Percentiles rank a stretch among this genome's conserved stretches.
phyloP scores from a whole-genome alignment of 768 basidiomycete species.

The Paxillus rubicundulus region DNA sequence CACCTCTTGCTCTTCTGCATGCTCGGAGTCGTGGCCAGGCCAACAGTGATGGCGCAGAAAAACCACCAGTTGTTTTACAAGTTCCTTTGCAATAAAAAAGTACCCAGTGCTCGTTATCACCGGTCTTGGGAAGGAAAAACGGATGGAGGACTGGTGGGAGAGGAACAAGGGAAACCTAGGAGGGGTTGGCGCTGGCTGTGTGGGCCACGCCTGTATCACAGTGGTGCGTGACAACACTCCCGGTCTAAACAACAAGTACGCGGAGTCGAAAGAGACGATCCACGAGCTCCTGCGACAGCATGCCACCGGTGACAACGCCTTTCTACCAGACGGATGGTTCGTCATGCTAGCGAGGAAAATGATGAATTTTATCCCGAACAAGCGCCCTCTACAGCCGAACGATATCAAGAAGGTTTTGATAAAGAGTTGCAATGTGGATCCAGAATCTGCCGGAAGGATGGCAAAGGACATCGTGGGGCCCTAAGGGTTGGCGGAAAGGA shows the following conservation, averaged over 20 bases:
- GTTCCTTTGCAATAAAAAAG: slow-evolving; percentile 34
- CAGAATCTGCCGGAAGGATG: no score
- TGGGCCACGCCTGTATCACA: slow-evolving; percentile 30
- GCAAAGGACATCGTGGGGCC: no score
- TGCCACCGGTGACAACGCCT: no score
- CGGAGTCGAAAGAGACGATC: slow-evolving; percentile 12
- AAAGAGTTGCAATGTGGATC: no score
- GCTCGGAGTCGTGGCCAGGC: slow-evolving; percentile 36
- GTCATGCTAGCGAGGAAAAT: no score
- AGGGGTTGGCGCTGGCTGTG: slow-evolving; percentile 6
- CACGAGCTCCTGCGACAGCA: slow-evolving; percentile 7
- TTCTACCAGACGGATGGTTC: no score
- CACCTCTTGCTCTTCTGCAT: slow-evolving; percentile 41
- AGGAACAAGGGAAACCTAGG: slow-evolving; percentile 4
- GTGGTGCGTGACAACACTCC: slow-evolving; percentile 21
- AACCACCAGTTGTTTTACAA: slow-evolving; percentile 40
- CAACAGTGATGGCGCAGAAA: slow-evolving; percentile 19
- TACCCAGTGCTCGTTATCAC: slow-evolving; percentile 39
- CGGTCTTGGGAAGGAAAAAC: slow-evolving; percentile 33
- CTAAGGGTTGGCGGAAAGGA: no score
- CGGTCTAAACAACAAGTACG: slow-evolving; percentile 17
- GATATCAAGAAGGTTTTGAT: no score
- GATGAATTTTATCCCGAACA: no score
- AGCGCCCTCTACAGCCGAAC: no score
- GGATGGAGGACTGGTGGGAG: slow-evolving; percentile 31